Conservation (phyloP, 2,329 filamentous ascomycete genomes). For the Aureobasidium mangrovei region DNA sequence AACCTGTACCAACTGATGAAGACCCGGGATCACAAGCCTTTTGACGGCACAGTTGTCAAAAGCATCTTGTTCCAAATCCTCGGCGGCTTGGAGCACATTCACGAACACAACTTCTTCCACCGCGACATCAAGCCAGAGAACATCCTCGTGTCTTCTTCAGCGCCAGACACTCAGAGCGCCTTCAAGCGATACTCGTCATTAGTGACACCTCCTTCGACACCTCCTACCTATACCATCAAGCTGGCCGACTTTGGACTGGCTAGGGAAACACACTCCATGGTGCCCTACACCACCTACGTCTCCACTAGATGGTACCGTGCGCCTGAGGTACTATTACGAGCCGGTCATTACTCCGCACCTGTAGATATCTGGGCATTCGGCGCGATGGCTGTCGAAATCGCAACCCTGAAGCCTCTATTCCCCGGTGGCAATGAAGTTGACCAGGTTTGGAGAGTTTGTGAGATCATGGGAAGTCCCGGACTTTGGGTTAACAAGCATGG, state of each 20-base stretch:
- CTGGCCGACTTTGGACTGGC: slow-evolving; percentile 97
- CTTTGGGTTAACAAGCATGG: slow-evolving; percentile 96
- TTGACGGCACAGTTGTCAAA: slow-evolving; percentile 88
- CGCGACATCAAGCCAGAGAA: slow-evolving; percentile 99
- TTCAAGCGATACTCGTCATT: slow-evolving; percentile 90
- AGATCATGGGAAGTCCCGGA: slow-evolving; percentile 98
- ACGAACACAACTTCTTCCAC: slow-evolving; percentile 95
- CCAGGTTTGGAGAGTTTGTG: slow-evolving; percentile 96
- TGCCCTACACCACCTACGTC: slow-evolving; percentile 96
- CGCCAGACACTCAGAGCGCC: slow-evolving; percentile 70
- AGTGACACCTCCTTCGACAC: slow-evolving; percentile 90
- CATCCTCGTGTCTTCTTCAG: slow-evolving; percentile 88
- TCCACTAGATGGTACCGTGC: slow-evolving; percentile 94
- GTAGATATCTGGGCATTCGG: slow-evolving; percentile 98
- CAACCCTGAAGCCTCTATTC: slow-evolving; percentile 92
- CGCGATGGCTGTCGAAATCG: slow-evolving; percentile 97
- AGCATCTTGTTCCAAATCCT: slow-evolving; percentile 97
- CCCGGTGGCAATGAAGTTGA: slow-evolving; percentile 97
- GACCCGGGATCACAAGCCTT: slow-evolving; percentile 84
- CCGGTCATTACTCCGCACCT: slow-evolving; percentile 92
- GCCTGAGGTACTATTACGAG: slow-evolving; percentile 84
- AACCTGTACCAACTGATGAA: slow-evolving; percentile 99
- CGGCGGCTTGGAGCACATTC: slow-evolving; percentile 91
- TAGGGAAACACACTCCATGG: slow-evolving; percentile 91
- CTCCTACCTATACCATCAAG: slow-evolving; percentile 90